phyloP scores from a whole-genome alignment of 768 basidiomycete species.

The Pisolithus microcarpus region DNA sequence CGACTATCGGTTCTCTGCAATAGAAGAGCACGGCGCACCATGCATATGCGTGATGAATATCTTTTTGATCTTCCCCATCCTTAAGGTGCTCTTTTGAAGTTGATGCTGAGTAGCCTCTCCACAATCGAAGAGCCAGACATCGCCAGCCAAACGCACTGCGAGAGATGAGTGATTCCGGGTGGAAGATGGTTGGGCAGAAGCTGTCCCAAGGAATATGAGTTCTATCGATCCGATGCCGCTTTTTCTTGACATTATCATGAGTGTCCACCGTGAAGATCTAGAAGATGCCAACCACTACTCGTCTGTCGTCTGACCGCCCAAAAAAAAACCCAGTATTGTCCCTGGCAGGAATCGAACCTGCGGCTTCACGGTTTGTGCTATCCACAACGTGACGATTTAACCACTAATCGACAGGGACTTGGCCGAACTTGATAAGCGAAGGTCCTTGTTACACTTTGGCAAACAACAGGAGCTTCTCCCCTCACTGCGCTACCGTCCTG shows the following conservation, averaged over 20 bases:
- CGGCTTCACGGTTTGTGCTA: conserved; percentile 31
- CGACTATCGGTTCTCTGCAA: not conserved
- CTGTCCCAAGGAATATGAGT: conserved; percentile 74
- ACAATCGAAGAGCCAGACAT: conserved; percentile 83
- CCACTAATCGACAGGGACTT: conserved; percentile 38
- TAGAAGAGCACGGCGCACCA: conserved; percentile 37
- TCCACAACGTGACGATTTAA: conserved; percentile 38
- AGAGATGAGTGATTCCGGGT: conserved; percentile 75
- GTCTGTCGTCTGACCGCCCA: not conserved
- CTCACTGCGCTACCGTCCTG: not conserved
- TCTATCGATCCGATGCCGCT: conserved; percentile 33
- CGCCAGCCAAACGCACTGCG: conserved; percentile 55
- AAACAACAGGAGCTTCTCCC: not conserved
- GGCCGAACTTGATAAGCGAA: not conserved
- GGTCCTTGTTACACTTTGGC: not conserved
- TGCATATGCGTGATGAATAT: conserved; percentile 89
- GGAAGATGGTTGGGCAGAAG: conserved; percentile 72
- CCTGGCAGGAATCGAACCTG: conserved; percentile 35
- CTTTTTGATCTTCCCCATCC: conserved; percentile 73
- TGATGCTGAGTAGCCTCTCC: conserved; percentile 81
- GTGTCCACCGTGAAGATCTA: not conserved
- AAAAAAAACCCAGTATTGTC: conserved; percentile 15
- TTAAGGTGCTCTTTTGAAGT: conserved; percentile 63
- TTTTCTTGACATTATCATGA: conserved; percentile 2
- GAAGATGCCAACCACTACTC: too few species aligned